These are phyloP conservation scores for Suillus plorans DNA, from an alignment of 768 basidiomycete genomes.

Conservation along the genomic window DNA sequence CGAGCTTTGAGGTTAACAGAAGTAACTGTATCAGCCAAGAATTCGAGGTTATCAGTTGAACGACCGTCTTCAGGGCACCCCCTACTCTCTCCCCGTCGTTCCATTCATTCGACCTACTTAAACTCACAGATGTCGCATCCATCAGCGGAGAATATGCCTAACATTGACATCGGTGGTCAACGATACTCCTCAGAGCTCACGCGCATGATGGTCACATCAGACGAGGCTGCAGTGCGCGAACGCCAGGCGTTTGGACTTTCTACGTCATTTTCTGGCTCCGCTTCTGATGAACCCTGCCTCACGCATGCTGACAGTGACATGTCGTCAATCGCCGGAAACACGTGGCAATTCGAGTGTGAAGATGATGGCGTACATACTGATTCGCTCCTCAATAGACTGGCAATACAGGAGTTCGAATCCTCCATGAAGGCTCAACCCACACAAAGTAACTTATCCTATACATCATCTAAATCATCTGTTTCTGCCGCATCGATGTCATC, in stretches of 20 bases:
- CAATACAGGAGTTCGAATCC: slow-evolving; percentile 1
- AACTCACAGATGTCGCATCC: not conserved
- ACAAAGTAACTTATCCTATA: slow-evolving; percentile 6
- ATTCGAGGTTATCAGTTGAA: not conserved
- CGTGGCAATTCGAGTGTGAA: slow-evolving; percentile 38
- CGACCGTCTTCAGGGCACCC: not conserved
- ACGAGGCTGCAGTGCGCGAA: slow-evolving; percentile 43
- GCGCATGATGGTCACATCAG: slow-evolving; percentile 25
- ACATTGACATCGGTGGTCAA: not conserved
- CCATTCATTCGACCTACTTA: not conserved
- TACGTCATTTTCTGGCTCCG: slow-evolving; percentile 31
- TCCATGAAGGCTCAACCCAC: slow-evolving; percentile 1
- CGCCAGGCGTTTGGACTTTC: slow-evolving; percentile 53
- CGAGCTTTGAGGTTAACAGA: not conserved
- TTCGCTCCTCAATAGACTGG: slow-evolving; percentile 26
- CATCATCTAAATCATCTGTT: slow-evolving; percentile 14
- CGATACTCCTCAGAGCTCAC: slow-evolving; percentile 30
- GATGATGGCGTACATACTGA: slow-evolving; percentile 27
- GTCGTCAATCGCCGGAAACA: slow-evolving; percentile 41
- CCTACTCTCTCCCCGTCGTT: not conserved
- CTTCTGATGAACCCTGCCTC: slow-evolving; percentile 8
- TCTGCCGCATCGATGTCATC: slow-evolving; percentile 16
- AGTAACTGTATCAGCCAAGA: not conserved
- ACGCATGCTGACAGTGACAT: slow-evolving; percentile 47
- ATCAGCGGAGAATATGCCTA: not conserved